Conservation (phyloP, 805 yeast genomes). For the Wickerhamiella hasegawae region DNA sequence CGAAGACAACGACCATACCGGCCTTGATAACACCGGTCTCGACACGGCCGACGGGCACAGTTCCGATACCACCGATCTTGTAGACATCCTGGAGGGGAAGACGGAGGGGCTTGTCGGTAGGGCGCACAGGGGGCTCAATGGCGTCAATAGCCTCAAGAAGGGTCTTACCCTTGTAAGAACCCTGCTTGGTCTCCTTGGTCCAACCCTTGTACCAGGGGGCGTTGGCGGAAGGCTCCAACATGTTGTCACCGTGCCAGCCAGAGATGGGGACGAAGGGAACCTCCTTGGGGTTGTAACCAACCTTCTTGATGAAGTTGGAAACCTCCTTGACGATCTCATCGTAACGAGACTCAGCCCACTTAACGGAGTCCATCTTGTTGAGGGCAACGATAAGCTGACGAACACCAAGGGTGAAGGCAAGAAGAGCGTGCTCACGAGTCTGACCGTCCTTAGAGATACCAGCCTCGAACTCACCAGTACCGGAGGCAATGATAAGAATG, state of each 20-base stretch:
- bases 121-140: constrained; percentile 65
- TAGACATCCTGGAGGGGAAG: constrained; percentile 82
- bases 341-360: constrained; percentile 72
- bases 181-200: constrained; percentile 62
- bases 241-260: constrained; percentile 89
- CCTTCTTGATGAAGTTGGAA: constrained; percentile 98
- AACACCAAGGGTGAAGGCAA: constrained; percentile 83
- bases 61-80: constrained; percentile 86
- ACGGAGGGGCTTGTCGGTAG: constrained; percentile 76
- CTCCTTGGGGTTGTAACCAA: constrained; percentile 99
- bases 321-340: constrained; percentile 98
- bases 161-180: constrained; percentile 62
- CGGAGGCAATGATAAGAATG: constrained; percentile 78
- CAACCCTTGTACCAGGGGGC: constrained; percentile 83
- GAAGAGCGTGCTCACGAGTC: constrained; percentile 87
- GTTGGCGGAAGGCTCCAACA: constrained; percentile 70
- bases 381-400: constrained; percentile 75
- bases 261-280: constrained; percentile 85
- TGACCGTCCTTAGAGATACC: constrained; percentile 92
- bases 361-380: constrained; percentile 91
- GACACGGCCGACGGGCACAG: constrained; percentile 89
- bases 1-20: constrained; percentile 78
- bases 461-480: constrained; percentile 90
- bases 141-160: constrained; percentile 74
- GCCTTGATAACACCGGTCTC: constrained; percentile 86